Percentiles rank a stretch among this genome's conserved stretches.
Evolutionary conservation across 176 grass and related monocot genomes (phyloP).

Genomic region (Secale cereale): DNA sequence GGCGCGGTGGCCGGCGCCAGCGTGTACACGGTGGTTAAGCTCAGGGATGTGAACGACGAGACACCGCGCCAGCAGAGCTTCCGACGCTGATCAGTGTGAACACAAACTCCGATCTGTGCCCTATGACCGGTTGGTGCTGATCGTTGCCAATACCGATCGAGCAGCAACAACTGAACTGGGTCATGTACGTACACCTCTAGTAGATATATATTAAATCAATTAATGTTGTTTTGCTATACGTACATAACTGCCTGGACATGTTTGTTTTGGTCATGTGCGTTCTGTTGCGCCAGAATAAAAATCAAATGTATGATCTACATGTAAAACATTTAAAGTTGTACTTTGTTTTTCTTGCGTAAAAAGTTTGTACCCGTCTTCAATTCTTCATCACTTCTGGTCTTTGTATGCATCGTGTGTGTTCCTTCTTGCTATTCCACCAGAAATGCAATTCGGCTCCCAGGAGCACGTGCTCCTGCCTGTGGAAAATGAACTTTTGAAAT

Average conservation of each 20-base stretch:
- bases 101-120: not conserved
- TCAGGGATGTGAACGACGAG: conserved; percentile 65
- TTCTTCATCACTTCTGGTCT: no score
- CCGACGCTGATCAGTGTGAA: conserved; percentile 41
- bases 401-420: no score
- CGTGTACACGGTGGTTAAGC: conserved; percentile 77
- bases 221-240: conserved; percentile 41
- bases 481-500: no score
- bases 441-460: no score
- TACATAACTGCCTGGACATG: conserved; percentile 24
- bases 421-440: no score
- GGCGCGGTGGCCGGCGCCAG: conserved; percentile 65
- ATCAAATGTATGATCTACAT: no score
- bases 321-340: no score
- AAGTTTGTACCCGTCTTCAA: no score
- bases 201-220: conserved; percentile 35
- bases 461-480: no score
- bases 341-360: no score
- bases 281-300: no score
- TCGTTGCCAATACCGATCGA: not conserved
- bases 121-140: not conserved
- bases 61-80: conserved; percentile 64
- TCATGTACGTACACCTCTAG: not conserved
- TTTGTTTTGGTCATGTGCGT: not conserved
- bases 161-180: not conserved